These are phyloP conservation scores for Platismatia glauca DNA, from an alignment of 495 filamentous ascomycete genomes.

Conservation along the genomic window DNA sequence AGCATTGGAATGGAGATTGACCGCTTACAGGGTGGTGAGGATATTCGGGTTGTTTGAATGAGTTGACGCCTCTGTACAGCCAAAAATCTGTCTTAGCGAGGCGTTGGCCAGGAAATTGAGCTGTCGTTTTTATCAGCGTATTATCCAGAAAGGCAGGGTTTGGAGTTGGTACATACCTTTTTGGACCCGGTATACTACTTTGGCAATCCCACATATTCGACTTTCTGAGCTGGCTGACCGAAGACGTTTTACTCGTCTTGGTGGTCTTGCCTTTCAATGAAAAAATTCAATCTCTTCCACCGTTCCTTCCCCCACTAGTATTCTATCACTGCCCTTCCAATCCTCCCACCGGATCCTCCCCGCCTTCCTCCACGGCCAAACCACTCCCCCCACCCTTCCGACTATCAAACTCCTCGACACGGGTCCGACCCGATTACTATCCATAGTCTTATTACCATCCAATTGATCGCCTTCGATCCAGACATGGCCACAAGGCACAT, in stretches of 20 bases:
- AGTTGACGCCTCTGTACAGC: not conserved
- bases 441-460: conserved; percentile 46
- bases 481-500: conserved; percentile 61
- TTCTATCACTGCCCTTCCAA: conserved; percentile 39
- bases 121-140: not conserved
- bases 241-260: not conserved
- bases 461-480: conserved; percentile 66
- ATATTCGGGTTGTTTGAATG: conserved; percentile 48
- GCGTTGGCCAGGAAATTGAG: conserved; percentile 16
- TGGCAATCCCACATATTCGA: not conserved
- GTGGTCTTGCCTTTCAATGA: not conserved
- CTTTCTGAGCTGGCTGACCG: not conserved
- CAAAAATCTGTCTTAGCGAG: conserved; percentile 20
- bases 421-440: conserved; percentile 72
- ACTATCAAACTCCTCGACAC: conserved; percentile 52
- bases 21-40: conserved; percentile 49
- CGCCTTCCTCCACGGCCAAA: conserved; percentile 48
- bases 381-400: conserved; percentile 52
- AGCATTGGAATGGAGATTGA: conserved; percentile 67
- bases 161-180: not conserved
- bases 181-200: not conserved
- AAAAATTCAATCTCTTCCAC: conserved; percentile 16
- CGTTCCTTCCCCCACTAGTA: conserved; percentile 36
- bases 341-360: conserved; percentile 39
- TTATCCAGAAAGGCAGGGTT: not conserved